These are phyloP conservation scores for Exophiala lecanii-corni DNA, from an alignment of 2,329 filamentous ascomycete species.

Conservation along the genomic window DNA sequence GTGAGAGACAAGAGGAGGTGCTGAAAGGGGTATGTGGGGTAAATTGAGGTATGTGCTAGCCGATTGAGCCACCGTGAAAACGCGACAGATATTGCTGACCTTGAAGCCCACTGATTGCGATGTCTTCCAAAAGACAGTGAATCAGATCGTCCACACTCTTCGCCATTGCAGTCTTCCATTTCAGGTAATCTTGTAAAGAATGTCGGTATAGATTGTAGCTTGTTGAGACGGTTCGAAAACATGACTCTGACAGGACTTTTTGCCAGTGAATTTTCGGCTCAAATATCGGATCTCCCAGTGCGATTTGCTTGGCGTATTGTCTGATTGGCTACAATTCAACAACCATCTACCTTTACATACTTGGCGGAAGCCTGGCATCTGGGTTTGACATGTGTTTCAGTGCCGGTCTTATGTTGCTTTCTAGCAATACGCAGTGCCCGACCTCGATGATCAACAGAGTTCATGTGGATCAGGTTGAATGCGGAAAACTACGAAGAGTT, in stretches of 20 bases:
- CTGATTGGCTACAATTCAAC: conserved; percentile 5
- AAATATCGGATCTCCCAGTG: background rate
- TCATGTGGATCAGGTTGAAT: no score
- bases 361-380: no score
- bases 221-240: conserved; percentile 10
- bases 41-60: conserved; percentile 4
- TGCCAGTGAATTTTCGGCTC: background rate
- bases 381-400: no score
- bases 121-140: conserved; percentile 54
- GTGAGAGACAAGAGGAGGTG: background rate
- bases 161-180: conserved; percentile 37
- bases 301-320: conserved; percentile 3
- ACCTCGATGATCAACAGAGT: no score
- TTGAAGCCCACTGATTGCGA: conserved; percentile 55
- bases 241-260: conserved; percentile 4
- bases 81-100: conserved; percentile 43
- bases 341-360: background rate
- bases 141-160: conserved; percentile 53
- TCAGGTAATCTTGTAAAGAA: conserved; percentile 2
- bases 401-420: no score
- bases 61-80: conserved; percentile 7
- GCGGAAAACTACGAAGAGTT: no score
- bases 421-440: no score
- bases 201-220: background rate
- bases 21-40: background rate